Evolutionary conservation across 192 early-diverging fungal genomes (phyloP), one percentile per base, ranked within the genome.

Genomic region (Lunasporangiospora selenospora): DNA sequence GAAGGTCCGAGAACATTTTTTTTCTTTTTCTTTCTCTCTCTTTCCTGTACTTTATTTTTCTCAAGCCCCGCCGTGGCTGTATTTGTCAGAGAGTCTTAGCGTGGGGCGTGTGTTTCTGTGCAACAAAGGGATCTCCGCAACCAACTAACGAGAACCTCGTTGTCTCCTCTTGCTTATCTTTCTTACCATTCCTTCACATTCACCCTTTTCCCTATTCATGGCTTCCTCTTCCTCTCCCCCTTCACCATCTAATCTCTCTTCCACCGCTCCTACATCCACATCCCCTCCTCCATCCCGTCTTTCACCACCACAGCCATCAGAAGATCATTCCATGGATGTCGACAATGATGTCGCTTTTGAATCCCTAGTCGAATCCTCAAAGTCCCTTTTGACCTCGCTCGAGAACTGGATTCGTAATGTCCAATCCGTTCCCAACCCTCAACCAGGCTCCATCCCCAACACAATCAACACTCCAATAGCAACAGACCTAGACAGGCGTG

Each of bases 281-380:
- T 38, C 52, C 30, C 15, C 43, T 27, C 13, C 13, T 9, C 5
- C 19, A 29, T 21, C 13, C 43, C 6, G n/a, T n/a, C n/a, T 31
- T 36, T 19, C 58, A 43, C 2, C 9, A 44, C n/a, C 3, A 45
- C 54, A 40, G 12, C 15, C 24, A n/a, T n/a, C n/a, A n/a, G n/a
- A n/a, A n/a, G n/a, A n/a, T n/a, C n/a, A n/a, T n/a, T n/a, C n/a
- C 9, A 39, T 48, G 46, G 16, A 26, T 6, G 42, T 30, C 8
- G 19, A 13, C 10, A 36, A 57, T 31, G 60, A 73, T 19, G 21
- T 19, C 10, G 36, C 54, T 1, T 73, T 73, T 36, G 53, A 62
- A 15, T 50, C 53, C 3, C 37, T 73, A 21, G 60, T 63, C 49
- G 41, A 51, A 26, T 57, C 69, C 2, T 55, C 69, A 24, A 73